phyloP scores from a whole-genome alignment of 2,329 filamentous ascomycete species.

The Fusarium pininemorale region DNA sequence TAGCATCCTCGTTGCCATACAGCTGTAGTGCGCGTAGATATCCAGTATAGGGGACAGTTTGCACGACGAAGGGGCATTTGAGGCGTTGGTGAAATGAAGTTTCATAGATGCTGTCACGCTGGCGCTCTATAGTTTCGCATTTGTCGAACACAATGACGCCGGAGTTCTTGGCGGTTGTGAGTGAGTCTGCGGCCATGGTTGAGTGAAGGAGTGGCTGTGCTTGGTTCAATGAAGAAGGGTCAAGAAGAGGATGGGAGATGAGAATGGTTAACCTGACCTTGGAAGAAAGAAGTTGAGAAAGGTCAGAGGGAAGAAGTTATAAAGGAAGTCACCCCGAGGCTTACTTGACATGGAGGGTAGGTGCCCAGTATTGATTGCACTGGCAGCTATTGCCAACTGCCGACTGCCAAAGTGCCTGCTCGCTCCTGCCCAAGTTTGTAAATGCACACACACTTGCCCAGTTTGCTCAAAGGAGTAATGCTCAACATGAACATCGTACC shows the following conservation, averaged over 20 bases:
- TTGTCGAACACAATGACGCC: not conserved
- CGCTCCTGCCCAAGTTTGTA: not conserved
- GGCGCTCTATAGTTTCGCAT: not conserved
- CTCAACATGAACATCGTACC: too few species aligned
- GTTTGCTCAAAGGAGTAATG: not conserved
- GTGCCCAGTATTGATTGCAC: not conserved
- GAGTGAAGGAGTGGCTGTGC: not conserved
- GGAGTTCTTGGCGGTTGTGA: not conserved
- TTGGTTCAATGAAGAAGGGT: not conserved
- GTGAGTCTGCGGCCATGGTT: not conserved
- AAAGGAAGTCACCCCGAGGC: not conserved
- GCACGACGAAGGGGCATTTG: not conserved
- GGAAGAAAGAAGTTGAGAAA: not conserved
- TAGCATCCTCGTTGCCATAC: conserved; percentile 11
- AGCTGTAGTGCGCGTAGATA: conserved; percentile 16
- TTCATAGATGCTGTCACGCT: not conserved
- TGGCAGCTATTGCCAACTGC: not conserved
- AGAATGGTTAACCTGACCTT: not conserved
- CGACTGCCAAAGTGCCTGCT: not conserved
- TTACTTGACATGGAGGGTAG: not conserved
- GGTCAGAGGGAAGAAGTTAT: not conserved
- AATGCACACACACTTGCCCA: not conserved
- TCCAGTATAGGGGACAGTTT: conserved; percentile 11
- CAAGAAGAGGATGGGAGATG: not conserved
- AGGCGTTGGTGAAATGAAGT: not conserved